Percentiles rank a stretch among this genome's conserved stretches.
phyloP scores from a whole-genome alignment of 208 protist genomes.

The Leishmania tropica region DNA sequence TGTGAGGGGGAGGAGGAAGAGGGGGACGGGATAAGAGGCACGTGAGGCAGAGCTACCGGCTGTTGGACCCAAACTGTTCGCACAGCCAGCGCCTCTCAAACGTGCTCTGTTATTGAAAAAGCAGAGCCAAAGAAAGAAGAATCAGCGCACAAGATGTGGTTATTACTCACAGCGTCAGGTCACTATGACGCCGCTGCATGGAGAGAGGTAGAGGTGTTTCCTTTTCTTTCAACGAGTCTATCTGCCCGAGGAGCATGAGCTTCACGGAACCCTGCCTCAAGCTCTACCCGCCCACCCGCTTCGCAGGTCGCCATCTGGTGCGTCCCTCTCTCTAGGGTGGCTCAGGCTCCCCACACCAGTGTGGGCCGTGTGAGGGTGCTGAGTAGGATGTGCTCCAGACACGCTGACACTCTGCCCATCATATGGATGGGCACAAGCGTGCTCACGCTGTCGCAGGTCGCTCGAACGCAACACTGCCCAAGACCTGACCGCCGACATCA shows the following conservation, averaged over 20 bases:
- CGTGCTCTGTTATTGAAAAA: no score
- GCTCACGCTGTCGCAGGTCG: not conserved
- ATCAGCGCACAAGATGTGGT: not conserved
- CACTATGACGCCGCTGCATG: not conserved
- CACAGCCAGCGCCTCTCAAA: not conserved
- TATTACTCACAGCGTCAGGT: not conserved
- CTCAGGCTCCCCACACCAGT: no score
- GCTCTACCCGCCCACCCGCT: not conserved
- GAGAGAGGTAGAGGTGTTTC: not conserved
- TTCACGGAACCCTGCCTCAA: not conserved
- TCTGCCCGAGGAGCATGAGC: not conserved
- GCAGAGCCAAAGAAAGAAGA: slow-evolving; percentile 2
- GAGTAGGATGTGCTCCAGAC: no score
- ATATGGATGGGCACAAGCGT: no score
- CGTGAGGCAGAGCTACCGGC: not conserved
- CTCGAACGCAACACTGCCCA: not conserved
- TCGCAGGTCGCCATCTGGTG: not conserved
- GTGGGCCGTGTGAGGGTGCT: no score
- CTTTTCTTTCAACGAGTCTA: not conserved
- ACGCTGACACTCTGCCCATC: no score
- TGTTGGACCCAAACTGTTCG: not conserved
- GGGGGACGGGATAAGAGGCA: not conserved
- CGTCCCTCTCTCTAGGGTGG: no score
- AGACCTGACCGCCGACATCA: not conserved
- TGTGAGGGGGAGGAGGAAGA: no score